phyloP scores from a whole-genome alignment of 805 yeast genomes.

The Jamesozyma hellenica region DNA sequence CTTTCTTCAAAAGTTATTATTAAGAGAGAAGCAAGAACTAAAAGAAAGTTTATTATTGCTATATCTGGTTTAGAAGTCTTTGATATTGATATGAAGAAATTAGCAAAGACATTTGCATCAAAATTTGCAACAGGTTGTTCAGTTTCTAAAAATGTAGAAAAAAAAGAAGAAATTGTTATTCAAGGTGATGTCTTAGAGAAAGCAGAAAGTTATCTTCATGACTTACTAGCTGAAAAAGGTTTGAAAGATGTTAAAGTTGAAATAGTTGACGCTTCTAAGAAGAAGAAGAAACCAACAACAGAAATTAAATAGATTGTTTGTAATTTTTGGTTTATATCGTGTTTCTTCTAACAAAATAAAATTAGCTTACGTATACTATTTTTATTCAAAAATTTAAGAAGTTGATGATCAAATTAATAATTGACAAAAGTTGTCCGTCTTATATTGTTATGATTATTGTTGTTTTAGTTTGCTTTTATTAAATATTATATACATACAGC shows the following conservation, averaged over 20 bases:
- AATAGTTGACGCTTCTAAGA: constrained; percentile 71
- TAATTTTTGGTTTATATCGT: not conserved
- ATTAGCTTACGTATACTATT: no score
- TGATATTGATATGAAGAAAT: constrained; percentile 79
- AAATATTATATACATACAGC: no score
- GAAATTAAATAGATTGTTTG: constrained; percentile 2
- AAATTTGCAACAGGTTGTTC: constrained; percentile 95
- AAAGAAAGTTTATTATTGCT: constrained; percentile 78
- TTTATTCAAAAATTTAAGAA: no score
- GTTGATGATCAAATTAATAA: no score
- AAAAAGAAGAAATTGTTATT: constrained; percentile 81
- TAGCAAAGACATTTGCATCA: constrained; percentile 85
- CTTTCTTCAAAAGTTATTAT: constrained; percentile 71
- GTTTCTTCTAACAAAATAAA: no score
- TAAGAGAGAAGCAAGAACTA: constrained; percentile 82
- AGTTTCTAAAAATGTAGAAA: constrained; percentile 80
- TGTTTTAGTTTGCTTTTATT: no score
- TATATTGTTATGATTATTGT: no score
- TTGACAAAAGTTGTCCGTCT: no score
- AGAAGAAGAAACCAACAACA: constrained; percentile 38
- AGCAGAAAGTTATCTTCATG: constrained; percentile 65
- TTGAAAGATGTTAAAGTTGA: constrained; percentile 81
- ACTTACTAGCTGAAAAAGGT: constrained; percentile 70
- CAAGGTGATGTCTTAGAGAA: constrained; percentile 95
- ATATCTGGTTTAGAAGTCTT: constrained; percentile 82